Percentiles rank a stretch among this genome's conserved stretches.
These are phyloP conservation scores for Golubevia pallescens DNA, from an alignment of 1,284 basidiomycete species.

Conservation along the genomic window DNA sequence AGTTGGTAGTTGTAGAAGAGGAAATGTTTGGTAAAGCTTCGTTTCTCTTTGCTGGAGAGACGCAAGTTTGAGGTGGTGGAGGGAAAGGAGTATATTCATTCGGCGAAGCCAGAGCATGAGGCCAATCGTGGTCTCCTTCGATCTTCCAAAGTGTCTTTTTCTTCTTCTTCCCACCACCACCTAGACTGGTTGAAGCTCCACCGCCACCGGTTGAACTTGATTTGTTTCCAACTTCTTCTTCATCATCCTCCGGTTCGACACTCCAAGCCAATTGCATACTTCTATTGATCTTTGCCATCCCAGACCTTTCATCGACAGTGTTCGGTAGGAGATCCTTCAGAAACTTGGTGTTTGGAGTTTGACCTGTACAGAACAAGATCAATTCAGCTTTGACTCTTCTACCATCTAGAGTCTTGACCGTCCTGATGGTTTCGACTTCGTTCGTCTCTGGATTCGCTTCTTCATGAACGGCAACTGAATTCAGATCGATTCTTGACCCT, in stretches of 20 bases:
- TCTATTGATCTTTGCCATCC: slow-evolving; percentile 22
- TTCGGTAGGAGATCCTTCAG: background rate
- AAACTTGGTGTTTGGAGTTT: slow-evolving; percentile 21
- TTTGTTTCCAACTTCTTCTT: background rate
- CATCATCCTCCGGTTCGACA: background rate
- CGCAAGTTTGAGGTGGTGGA: background rate
- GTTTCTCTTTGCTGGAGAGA: background rate
- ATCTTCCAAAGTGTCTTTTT: background rate
- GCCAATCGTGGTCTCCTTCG: background rate
- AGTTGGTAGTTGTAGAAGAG: too few relatives aligned
- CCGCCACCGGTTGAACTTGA: too few relatives aligned
- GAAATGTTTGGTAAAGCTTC: too few relatives aligned
- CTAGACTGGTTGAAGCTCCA: background rate
- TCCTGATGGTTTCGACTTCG: background rate
- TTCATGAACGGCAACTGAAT: background rate
- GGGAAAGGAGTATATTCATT: background rate
- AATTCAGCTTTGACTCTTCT: slow-evolving; percentile 20
- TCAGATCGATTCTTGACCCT: slow-evolving; percentile 20
- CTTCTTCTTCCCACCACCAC: background rate
- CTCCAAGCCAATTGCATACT: slow-evolving; percentile 14
- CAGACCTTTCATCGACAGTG: slow-evolving; percentile 6
- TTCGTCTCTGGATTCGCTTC: slow-evolving; percentile 4
- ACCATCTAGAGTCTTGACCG: slow-evolving; percentile 16
- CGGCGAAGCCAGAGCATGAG: background rate
- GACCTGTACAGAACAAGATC: slow-evolving; percentile 29